Evolutionary conservation across 345 rosid species (phyloP), one percentile per base, ranked within the genome.

Genomic region (Geranium rotundifolium): DNA sequence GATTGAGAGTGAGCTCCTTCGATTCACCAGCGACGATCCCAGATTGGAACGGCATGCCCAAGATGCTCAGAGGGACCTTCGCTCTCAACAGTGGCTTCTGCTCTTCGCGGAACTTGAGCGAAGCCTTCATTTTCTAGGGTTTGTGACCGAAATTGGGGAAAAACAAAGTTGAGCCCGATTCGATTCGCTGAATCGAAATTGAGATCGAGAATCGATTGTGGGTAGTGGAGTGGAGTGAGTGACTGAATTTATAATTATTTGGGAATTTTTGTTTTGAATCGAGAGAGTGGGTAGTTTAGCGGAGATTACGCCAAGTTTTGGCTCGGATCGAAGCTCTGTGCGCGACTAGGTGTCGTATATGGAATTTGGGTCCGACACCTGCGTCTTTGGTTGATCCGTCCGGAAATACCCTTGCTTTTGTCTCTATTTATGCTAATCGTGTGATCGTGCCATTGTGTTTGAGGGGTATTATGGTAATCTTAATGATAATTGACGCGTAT

Each of bases 11-110:
- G 19, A 93, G 90, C 69, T 93, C 99, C 57, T 77, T 85, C 17
- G 96, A 74, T 58, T 90, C 96, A 41, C 97, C 99, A 66, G 97
- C 97, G 31, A 90, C 80, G 66, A 93, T 71, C 19, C 96, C 95
- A 0, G 99, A 93, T 63, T 86, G 96, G 74, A 93, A 93, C 4
- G 99, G 97, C 3, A 89, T 55, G 12, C 98, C 98, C 39, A 84
- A 61, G 23, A 93, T 81, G 72, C 75, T 85, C 14, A 89, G 71
- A 17, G 99, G 99, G 19, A 89, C 82, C 49, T 92, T 89, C 19
- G 95, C 97, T 68, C 95, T 75, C 56, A 87, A 65, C 0, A 93
- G 71, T 8, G 99, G 96, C 76, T 82, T 90, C 56, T 82, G 81
- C 56, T 93, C 97, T 30, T 93, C 95, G 0, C 99, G 90, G 73